A percentile compares a stretch with the other conserved stretches of the same genome.
These are phyloP conservation scores for Thelonectria rubi DNA, from an alignment of 2,329 filamentous ascomycete species.

Conservation along the genomic window DNA sequence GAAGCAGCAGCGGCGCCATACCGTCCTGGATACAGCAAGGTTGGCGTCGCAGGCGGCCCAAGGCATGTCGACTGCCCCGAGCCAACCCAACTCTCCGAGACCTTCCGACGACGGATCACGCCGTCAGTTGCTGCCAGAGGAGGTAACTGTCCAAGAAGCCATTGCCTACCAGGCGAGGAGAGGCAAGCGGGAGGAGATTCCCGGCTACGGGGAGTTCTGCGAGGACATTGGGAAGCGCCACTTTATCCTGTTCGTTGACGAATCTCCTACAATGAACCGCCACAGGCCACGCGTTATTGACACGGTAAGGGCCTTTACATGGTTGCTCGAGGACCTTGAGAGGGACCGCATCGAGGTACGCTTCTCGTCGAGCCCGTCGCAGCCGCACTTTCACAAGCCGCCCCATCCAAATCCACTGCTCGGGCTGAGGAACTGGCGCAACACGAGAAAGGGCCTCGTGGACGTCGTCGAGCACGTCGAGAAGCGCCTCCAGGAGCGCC, in stretches of 20 bases:
- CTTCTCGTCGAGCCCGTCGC: constrained; percentile 17
- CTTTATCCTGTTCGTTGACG: constrained; percentile 29
- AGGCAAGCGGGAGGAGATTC: not conserved
- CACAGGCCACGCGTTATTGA: not conserved
- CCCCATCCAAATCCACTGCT: not conserved
- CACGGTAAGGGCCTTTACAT: not conserved
- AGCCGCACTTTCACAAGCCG: not conserved
- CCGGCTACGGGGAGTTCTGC: constrained; percentile 11
- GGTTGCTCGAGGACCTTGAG: constrained; percentile 22
- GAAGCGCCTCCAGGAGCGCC: not conserved
- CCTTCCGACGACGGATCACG: too few species aligned
- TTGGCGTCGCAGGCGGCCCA: too few species aligned
- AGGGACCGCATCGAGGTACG: constrained; percentile 13
- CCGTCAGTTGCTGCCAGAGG: not conserved
- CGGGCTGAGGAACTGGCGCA: not conserved
- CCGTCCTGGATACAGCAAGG: too few species aligned
- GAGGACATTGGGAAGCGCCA: constrained; percentile 3
- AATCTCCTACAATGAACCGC: constrained; percentile 20
- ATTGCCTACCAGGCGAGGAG: not conserved
- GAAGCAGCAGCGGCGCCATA: too few species aligned
- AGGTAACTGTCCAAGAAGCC: constrained; percentile 6
- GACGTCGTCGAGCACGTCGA: not conserved
- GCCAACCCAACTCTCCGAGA: too few species aligned
- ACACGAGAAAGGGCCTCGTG: not conserved
- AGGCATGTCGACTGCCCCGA: too few species aligned